These are phyloP conservation scores for Leonotis leonurus DNA, from an alignment of 257 asterid species.

Conservation along the genomic window DNA sequence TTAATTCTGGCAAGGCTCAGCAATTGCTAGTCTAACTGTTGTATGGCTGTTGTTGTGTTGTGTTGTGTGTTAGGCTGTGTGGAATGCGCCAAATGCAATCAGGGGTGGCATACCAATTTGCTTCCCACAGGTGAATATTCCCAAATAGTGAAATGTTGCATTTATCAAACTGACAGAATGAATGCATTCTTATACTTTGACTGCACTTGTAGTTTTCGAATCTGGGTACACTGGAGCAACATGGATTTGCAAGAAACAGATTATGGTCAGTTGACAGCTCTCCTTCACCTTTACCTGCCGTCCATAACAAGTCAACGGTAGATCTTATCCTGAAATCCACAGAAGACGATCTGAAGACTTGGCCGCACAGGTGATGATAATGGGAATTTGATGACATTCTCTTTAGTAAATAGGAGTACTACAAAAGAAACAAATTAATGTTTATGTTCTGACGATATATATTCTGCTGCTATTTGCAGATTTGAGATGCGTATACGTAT, in stretches of 20 bases:
- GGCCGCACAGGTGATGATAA: constrained; percentile 65
- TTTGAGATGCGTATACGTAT: constrained; percentile 71
- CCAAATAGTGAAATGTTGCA: background rate
- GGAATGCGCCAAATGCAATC: constrained; percentile 52
- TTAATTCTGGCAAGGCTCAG: background rate
- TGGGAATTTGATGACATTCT: background rate
- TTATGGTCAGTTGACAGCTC: constrained; percentile 59
- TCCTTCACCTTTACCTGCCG: constrained; percentile 58
- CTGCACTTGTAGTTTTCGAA: constrained; percentile 41
- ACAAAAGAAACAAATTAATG: background rate
- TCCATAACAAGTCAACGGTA: constrained; percentile 45
- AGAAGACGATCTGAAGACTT: constrained; percentile 63
- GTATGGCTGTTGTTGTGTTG: constrained; percentile 15
- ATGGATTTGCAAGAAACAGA: constrained; percentile 70
- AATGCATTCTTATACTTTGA: constrained; percentile 17
- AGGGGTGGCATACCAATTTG: constrained; percentile 59
- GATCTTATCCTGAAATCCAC: constrained; percentile 62
- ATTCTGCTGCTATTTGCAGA: constrained; percentile 35
- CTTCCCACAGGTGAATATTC: constrained; percentile 59
- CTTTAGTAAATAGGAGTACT: background rate
- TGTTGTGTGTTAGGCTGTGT: constrained; percentile 31
- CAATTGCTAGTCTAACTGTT: background rate
- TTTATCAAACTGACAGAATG: background rate
- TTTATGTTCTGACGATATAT: background rate
- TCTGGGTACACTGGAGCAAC: constrained; percentile 61